Conservation (phyloP, 768 basidiomycete species). For the Agaricus subrufescens region DNA sequence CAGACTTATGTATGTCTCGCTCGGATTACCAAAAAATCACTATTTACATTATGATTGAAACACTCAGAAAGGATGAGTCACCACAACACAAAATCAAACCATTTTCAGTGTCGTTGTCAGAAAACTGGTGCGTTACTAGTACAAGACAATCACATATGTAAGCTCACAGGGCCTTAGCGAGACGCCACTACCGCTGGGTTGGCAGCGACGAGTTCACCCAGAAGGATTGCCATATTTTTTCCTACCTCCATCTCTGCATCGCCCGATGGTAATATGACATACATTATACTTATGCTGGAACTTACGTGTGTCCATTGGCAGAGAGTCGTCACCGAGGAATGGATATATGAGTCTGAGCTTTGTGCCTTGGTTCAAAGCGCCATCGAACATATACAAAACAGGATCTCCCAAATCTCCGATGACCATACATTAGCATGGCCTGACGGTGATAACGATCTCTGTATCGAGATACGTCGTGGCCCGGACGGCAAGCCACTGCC, state of each 20-base stretch:
- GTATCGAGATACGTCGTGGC: background rate
- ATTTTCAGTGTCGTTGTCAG: background rate
- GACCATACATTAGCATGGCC: background rate
- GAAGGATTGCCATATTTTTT: constrained; percentile 3
- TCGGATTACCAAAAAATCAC: background rate
- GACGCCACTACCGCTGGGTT: background rate
- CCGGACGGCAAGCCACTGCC: background rate
- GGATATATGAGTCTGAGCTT: background rate
- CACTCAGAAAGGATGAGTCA: background rate
- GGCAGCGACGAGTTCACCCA: background rate
- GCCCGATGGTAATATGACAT: background rate
- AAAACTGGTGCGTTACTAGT: background rate
- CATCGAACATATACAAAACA: background rate
- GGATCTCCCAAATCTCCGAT: background rate
- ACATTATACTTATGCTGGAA: background rate
- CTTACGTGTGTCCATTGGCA: background rate
- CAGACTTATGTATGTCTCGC: background rate
- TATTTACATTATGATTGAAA: background rate
- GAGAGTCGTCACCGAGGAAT: constrained; percentile 4
- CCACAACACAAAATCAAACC: background rate
- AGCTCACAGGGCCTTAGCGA: no score
- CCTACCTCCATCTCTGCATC: background rate
- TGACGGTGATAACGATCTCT: background rate
- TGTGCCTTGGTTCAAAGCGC: background rate
- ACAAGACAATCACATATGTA: no score